Evolutionary conservation across 75 land plant genomes (phyloP).

Genomic region (Selaginella tamariscina): DNA sequence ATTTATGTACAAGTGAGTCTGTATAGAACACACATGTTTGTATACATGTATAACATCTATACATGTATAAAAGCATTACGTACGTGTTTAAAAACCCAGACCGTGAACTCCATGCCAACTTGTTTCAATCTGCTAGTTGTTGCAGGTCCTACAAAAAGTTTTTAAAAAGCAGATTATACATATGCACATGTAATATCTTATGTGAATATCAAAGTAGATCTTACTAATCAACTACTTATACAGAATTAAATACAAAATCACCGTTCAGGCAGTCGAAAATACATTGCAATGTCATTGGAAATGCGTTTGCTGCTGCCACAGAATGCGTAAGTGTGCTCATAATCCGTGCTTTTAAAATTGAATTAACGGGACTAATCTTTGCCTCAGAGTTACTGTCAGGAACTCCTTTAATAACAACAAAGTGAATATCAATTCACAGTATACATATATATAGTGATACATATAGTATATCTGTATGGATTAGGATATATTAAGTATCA

Average conservation of each 20-base stretch:
- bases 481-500: too few relatives aligned
- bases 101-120: conserved; percentile 89
- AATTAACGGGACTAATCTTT: conserved; percentile 48
- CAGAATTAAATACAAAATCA: conserved; percentile 14
- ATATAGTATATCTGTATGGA: too few relatives aligned
- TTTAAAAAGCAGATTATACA: background rate
- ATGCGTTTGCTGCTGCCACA: conserved; percentile 78
- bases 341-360: conserved; percentile 40
- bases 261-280: conserved; percentile 93
- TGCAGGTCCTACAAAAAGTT: conserved; percentile 40
- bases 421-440: too few relatives aligned
- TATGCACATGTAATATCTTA: background rate
- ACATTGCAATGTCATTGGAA: conserved; percentile 89
- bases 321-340: conserved; percentile 70
- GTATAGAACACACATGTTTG: background rate
- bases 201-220: too few relatives aligned
- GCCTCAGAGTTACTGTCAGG: conserved; percentile 45
- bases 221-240: too few relatives aligned
- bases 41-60: too few relatives aligned
- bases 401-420: conserved; percentile 28
- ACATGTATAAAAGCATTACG: conserved; percentile 3
- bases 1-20: too few relatives aligned
- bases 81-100: conserved; percentile 98
- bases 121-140: conserved; percentile 73
- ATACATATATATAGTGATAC: too few relatives aligned